phyloP scores from a whole-genome alignment of 2,329 filamentous ascomycete species.

The Ceratocystis cubensis region DNA sequence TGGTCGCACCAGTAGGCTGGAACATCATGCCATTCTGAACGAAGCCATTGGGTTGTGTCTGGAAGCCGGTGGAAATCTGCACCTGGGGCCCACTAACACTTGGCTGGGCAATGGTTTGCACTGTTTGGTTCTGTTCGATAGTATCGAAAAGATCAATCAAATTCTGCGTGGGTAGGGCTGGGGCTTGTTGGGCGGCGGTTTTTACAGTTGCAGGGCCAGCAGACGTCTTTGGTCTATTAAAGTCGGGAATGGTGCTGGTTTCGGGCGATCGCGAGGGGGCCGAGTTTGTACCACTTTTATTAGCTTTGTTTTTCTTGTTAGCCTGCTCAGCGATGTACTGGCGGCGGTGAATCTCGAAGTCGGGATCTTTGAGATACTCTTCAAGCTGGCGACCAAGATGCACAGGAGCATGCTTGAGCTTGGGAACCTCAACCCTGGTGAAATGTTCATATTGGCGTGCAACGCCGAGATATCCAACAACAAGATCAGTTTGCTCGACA shows the following conservation, averaged over 20 bases:
- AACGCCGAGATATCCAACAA: constrained; percentile 77
- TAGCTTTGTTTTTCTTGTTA: constrained; percentile 43
- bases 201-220: constrained; percentile 23
- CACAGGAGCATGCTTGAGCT: constrained; percentile 91
- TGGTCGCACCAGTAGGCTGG: constrained; percentile 25
- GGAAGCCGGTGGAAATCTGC: constrained; percentile 29
- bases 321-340: constrained; percentile 87
- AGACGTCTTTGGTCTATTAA: constrained; percentile 29
- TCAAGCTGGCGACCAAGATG: constrained; percentile 81
- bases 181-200: constrained; percentile 7
- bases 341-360: constrained; percentile 85
- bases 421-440: constrained; percentile 86
- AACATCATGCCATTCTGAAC: constrained; percentile 23
- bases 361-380: constrained; percentile 85
- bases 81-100: constrained; percentile 22
- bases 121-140: constrained; percentile 75
- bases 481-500: constrained; percentile 79
- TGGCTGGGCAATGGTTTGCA: constrained; percentile 32
- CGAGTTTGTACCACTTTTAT: constrained; percentile 26
- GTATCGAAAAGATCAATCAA: constrained; percentile 92
- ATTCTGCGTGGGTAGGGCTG: constrained; percentile 45
- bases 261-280: constrained; percentile 25
- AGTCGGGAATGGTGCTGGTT: constrained; percentile 26
- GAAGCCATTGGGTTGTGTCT: constrained; percentile 31
- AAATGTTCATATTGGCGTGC: constrained; percentile 85